These are phyloP conservation scores for Fusarium mexicanum DNA, from an alignment of 2,329 filamentous ascomycete genomes.

Conservation along the genomic window DNA sequence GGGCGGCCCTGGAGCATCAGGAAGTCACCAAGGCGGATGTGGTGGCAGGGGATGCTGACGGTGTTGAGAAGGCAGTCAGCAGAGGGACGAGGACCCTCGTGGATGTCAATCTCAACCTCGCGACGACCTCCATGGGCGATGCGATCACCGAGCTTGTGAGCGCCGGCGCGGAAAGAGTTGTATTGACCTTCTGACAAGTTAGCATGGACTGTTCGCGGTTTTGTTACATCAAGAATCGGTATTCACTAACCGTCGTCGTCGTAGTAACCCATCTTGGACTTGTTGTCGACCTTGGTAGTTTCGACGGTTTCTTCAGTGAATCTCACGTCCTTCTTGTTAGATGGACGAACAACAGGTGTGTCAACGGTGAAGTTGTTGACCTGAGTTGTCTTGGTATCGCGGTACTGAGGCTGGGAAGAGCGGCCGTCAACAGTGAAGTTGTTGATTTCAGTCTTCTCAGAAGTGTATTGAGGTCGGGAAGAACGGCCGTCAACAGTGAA, in stretches of 20 bases:
- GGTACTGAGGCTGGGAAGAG: slow-evolving; percentile 35
- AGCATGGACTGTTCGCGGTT: slow-evolving; percentile 21
- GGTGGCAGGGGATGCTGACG: slow-evolving; percentile 98
- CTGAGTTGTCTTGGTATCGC: slow-evolving; percentile 31
- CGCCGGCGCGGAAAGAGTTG: slow-evolving; percentile 66
- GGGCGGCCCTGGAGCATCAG: slow-evolving; percentile 98
- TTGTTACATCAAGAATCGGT: neutral
- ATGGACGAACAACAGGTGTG: slow-evolving; percentile 53
- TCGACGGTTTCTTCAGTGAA: slow-evolving; percentile 75
- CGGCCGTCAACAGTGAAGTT: slow-evolving; percentile 29
- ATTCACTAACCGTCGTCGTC: slow-evolving; percentile 65
- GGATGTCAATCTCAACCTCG: slow-evolving; percentile 60
- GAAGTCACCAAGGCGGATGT: slow-evolving; percentile 98
- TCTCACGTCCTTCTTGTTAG: slow-evolving; percentile 65
- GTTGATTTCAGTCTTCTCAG: slow-evolving; percentile 38
- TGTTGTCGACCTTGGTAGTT: slow-evolving; percentile 57
- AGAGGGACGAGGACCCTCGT: slow-evolving; percentile 23
- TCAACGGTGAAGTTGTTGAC: slow-evolving; percentile 46
- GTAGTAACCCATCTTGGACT: slow-evolving; percentile 72
- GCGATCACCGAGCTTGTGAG: slow-evolving; percentile 68
- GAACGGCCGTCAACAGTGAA: slow-evolving; percentile 30
- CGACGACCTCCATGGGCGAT: slow-evolving; percentile 54
- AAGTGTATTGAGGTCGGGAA: slow-evolving; percentile 33
- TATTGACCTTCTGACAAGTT: slow-evolving; percentile 60
- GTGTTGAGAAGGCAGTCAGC: slow-evolving; percentile 71